phyloP scores from a whole-genome alignment of 495 filamentous ascomycete genomes.

The Corynascus novoguineensis region DNA sequence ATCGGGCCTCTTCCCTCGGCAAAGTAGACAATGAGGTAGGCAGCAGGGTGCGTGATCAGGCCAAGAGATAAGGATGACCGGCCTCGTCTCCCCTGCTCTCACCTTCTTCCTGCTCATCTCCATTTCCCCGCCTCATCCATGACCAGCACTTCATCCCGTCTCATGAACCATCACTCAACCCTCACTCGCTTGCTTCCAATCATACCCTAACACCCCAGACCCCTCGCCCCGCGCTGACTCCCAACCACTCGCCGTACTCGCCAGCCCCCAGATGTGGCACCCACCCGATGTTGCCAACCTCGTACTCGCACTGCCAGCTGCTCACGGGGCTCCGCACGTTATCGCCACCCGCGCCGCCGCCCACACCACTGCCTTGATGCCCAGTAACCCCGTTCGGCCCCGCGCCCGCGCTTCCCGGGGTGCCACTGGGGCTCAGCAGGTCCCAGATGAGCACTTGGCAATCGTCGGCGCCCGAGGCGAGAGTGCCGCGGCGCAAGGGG shows the following conservation, averaged over 20 bases:
- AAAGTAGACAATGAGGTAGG: no score
- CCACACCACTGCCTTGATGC: not conserved
- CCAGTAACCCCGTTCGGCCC: not conserved
- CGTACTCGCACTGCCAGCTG: conserved; percentile 92
- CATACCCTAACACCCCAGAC: conserved; percentile 62
- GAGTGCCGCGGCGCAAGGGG: conserved; percentile 73
- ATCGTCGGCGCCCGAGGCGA: conserved; percentile 92
- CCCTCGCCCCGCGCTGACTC: conserved; percentile 84
- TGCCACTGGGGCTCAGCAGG: conserved; percentile 52
- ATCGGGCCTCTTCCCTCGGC: no score
- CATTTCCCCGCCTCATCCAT: not conserved
- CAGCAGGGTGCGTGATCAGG: no score
- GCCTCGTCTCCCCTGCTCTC: not conserved
- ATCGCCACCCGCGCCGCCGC: conserved; percentile 40
- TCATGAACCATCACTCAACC: not conserved
- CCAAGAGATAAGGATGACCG: no score
- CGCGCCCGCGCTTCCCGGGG: not conserved
- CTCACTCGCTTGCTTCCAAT: not conserved
- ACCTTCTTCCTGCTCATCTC: not conserved
- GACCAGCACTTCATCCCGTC: not conserved
- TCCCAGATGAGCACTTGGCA: conserved; percentile 91
- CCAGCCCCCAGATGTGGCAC: conserved; percentile 67
- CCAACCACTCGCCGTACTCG: conserved; percentile 89
- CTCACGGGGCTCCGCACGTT: conserved; percentile 66
- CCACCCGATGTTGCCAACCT: conserved; percentile 94